phyloP scores from a whole-genome alignment of 1,284 basidiomycete species.

The Termitomyces sp. region DNA sequence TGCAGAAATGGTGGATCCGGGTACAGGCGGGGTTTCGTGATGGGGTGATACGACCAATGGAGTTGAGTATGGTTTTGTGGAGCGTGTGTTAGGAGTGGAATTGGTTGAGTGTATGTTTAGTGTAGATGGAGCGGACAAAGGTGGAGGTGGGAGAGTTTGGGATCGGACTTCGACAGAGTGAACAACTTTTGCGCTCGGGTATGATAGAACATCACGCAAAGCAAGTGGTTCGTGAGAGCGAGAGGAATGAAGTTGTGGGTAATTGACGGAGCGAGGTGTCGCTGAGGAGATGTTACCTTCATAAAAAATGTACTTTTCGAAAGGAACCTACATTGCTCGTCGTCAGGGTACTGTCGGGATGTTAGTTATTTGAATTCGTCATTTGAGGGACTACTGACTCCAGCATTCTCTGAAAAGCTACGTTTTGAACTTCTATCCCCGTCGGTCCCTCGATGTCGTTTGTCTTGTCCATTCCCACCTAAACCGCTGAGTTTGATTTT shows the following conservation, averaged over 20 bases:
- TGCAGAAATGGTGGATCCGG: slow-evolving; percentile 26
- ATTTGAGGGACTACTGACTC: slow-evolving; percentile 3
- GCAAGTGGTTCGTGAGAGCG: slow-evolving; percentile 37
- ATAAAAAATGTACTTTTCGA: background rate
- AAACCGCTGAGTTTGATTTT: slow-evolving; percentile 42
- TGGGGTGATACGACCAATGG: slow-evolving; percentile 41
- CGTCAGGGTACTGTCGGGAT: slow-evolving; percentile 45
- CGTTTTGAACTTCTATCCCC: slow-evolving; percentile 16
- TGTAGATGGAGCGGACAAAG: slow-evolving; percentile 24
- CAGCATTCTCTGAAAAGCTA: slow-evolving; percentile 15
- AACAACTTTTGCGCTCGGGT: slow-evolving; percentile 18
- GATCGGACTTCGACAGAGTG: slow-evolving; percentile 10
- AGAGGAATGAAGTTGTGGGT: slow-evolving; percentile 27
- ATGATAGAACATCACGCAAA: slow-evolving; percentile 20
- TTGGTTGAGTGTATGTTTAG: slow-evolving; percentile 11
- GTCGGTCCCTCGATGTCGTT: slow-evolving; percentile 23
- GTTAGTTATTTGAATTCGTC: slow-evolving; percentile 27
- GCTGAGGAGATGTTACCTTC: slow-evolving; percentile 17
- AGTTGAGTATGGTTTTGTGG: slow-evolving; percentile 29
- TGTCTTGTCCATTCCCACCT: slow-evolving; percentile 24
- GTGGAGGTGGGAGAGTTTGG: slow-evolving; percentile 20
- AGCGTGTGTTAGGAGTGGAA: slow-evolving; percentile 16
- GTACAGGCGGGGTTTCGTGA: slow-evolving; percentile 31
- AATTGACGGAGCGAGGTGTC: slow-evolving; percentile 22
- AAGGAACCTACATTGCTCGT: slow-evolving; percentile 46